phyloP scores from a whole-genome alignment of 148 eudicot species.

The Pharnaceum exiguum region DNA sequence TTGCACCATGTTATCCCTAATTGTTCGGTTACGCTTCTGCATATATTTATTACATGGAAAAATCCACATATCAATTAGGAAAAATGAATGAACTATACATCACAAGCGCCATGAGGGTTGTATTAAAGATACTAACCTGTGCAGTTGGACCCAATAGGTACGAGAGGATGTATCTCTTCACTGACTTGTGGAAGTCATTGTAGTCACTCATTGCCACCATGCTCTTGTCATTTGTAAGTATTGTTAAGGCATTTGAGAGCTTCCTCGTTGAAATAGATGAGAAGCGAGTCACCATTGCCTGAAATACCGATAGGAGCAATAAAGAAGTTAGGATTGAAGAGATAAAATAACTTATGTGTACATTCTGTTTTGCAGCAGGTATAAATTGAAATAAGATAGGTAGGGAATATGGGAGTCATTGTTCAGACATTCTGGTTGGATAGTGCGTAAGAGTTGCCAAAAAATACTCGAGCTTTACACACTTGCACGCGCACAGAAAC shows the following conservation, averaged over 20 bases:
- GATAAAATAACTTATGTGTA: not conserved
- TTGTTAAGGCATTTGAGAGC: conserved; percentile 63
- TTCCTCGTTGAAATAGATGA: conserved; percentile 69
- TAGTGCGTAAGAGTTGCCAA: too few relatives aligned
- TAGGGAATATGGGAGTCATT: too few relatives aligned
- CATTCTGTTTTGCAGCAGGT: not conserved
- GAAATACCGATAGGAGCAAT: conserved; percentile 2
- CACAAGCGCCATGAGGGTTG: not conserved
- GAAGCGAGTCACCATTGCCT: conserved; percentile 87
- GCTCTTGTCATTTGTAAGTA: conserved; percentile 66
- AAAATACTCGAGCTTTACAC: too few relatives aligned
- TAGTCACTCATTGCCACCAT: conserved; percentile 93
- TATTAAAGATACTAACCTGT: conserved; percentile 43
- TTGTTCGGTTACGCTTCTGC: conserved; percentile 50
- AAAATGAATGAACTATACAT: not conserved
- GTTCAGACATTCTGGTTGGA: too few relatives aligned
- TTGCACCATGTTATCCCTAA: conserved; percentile 57
- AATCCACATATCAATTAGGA: not conserved
- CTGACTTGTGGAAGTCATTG: conserved; percentile 69
- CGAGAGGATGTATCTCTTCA: conserved; percentile 47
- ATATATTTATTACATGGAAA: not conserved
- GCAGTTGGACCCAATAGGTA: conserved; percentile 72
- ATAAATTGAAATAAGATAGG: too few relatives aligned
- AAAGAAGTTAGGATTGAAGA: not conserved
- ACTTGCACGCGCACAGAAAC: too few relatives aligned